A percentile compares a stretch with the other conserved stretches of the same genome.
These are phyloP conservation scores for Leucoagaricus sp. DNA, from an alignment of 1,284 basidiomycete species.

Conservation along the genomic window DNA sequence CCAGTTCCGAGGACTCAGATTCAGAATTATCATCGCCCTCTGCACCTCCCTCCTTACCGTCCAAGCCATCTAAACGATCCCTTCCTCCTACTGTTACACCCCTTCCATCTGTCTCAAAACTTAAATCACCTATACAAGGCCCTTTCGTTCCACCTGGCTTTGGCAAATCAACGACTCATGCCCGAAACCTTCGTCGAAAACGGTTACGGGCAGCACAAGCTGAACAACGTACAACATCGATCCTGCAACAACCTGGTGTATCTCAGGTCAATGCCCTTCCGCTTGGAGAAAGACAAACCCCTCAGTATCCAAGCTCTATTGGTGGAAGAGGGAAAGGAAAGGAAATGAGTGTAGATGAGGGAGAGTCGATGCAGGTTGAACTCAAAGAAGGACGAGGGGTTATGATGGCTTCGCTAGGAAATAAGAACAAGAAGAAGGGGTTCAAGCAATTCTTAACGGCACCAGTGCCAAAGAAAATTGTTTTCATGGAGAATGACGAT, in stretches of 20 bases:
- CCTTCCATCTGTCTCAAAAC: neutral
- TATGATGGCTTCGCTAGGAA: conserved; percentile 63
- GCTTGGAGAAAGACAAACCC: conserved; percentile 22
- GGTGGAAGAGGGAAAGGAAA: neutral
- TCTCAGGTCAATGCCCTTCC: conserved; percentile 32
- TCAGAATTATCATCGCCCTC: conserved; percentile 19
- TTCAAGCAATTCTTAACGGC: conserved; percentile 55
- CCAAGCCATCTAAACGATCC: neutral
- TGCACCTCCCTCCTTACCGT: conserved; percentile 17
- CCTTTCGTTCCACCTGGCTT: conserved; percentile 29
- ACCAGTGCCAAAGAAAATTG: conserved; percentile 55
- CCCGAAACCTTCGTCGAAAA: conserved; percentile 60
- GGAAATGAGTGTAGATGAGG: neutral
- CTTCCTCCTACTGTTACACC: neutral
- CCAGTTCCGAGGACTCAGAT: conserved; percentile 15
- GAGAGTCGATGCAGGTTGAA: neutral
- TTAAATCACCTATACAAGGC: neutral
- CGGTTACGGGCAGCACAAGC: conserved; percentile 18
- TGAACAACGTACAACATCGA: neutral
- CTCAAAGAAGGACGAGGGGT: conserved; percentile 21
- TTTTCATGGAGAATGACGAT: conserved; percentile 43
- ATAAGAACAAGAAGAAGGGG: conserved; percentile 74
- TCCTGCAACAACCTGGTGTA: conserved; percentile 19
- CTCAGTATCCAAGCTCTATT: neutral
- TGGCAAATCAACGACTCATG: conserved; percentile 67